These are phyloP conservation scores for Lagenidium sp. DNA, from an alignment of 352 stramenopile genomes.

Conservation along the genomic window DNA sequence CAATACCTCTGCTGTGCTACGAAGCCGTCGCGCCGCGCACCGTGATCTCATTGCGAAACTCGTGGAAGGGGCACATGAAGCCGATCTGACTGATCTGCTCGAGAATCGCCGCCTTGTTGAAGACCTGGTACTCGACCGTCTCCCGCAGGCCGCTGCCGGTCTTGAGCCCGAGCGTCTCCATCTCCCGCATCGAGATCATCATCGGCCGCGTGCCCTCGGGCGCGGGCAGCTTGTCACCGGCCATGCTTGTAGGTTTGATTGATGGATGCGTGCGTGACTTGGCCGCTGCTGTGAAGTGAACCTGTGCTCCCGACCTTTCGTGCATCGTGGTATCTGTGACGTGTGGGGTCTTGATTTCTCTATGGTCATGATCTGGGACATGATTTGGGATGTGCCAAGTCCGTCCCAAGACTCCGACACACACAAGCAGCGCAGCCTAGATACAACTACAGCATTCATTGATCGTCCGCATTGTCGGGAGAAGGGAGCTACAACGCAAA, in stretches of 20 bases:
- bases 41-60: constrained; percentile 48
- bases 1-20: too few species aligned
- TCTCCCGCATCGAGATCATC: constrained; percentile 85
- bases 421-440: too few species aligned
- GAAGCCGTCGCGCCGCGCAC: too few species aligned
- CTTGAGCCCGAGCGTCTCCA: constrained; percentile 74
- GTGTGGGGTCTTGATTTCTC: neutral
- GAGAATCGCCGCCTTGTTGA: constrained; percentile 57
- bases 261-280: too few species aligned
- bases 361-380: neutral
- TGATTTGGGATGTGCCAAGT: too few species aligned
- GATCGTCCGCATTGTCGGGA: too few species aligned
- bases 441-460: too few species aligned
- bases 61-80: constrained; percentile 81
- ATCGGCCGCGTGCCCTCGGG: constrained; percentile 63
- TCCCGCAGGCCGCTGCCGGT: constrained; percentile 68
- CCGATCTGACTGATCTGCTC: constrained; percentile 68
- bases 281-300: too few species aligned
- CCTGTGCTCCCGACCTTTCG: constrained; percentile 9
- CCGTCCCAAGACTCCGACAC: too few species aligned
- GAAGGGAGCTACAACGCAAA: too few species aligned
- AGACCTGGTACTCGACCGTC: constrained; percentile 62
- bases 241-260: too few species aligned
- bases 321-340: neutral
- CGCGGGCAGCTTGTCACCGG: constrained; percentile 27